Conservation (phyloP, 1,139 yeast species). For the Yamadazyma jaroonii region DNA sequence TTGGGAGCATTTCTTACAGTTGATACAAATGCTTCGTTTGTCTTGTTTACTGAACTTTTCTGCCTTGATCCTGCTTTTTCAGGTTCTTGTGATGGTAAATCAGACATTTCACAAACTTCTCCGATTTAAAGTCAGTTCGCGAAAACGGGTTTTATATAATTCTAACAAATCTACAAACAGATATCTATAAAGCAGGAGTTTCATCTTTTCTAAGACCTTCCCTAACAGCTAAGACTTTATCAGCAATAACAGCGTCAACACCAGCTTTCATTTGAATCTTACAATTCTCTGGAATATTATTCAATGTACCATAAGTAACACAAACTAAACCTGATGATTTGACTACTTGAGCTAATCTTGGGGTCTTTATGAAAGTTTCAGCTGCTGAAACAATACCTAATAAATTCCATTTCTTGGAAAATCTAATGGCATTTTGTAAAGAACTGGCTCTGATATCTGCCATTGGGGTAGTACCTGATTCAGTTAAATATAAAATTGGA, state of each 20-base stretch:
- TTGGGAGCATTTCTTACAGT: too few species aligned
- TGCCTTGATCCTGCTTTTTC: too few species aligned
- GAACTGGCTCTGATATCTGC: constrained; percentile 88
- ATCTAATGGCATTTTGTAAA: constrained; percentile 86
- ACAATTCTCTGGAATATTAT: constrained; percentile 84
- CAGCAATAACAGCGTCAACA: constrained; percentile 97
- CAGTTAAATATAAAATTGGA: constrained; percentile 86
- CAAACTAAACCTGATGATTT: constrained; percentile 90
- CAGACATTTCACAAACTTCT: too few species aligned
- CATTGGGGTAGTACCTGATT: constrained; percentile 79
- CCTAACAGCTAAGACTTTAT: constrained; percentile 88
- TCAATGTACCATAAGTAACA: constrained; percentile 84
- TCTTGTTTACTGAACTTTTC: too few species aligned
- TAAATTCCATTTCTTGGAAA: constrained; percentile 88
- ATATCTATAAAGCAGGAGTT: neutral
- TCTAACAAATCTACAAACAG: neutral
- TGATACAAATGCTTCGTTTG: too few species aligned
- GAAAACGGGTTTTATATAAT: too few species aligned
- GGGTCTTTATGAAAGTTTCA: constrained; percentile 77
- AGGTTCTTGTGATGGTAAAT: too few species aligned
- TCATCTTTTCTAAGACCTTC: constrained; percentile 60
- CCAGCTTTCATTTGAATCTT: constrained; percentile 89
- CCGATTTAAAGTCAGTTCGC: too few species aligned
- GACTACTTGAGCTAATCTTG: constrained; percentile 83
- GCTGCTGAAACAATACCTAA: constrained; percentile 93